phyloP scores from a whole-genome alignment of 371 early-diverging fungal genomes.

The Basidiobolus meristosporus region DNA sequence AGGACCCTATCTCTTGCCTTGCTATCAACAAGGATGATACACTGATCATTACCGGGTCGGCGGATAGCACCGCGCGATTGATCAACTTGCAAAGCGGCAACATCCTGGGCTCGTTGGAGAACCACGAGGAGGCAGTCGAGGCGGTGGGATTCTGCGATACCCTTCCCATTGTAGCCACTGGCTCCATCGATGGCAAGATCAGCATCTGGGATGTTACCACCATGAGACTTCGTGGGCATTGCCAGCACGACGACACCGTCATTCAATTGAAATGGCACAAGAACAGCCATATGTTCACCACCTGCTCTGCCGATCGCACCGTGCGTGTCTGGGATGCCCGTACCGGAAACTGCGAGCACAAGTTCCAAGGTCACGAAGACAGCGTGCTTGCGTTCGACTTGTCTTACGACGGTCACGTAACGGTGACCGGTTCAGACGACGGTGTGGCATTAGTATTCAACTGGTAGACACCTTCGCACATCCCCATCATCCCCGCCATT shows the following conservation, averaged over 20 bases:
- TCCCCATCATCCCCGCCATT: too few species aligned
- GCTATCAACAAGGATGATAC: constrained; percentile 54
- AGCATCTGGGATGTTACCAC: constrained; percentile 74
- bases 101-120: constrained; percentile 36
- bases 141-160: constrained; percentile 51
- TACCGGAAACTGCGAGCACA: constrained; percentile 43
- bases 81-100: constrained; percentile 48
- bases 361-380: constrained; percentile 75
- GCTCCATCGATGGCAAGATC: constrained; percentile 72
- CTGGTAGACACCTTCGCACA: too few species aligned
- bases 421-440: constrained; percentile 69
- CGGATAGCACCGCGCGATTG: constrained; percentile 56
- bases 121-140: constrained; percentile 59
- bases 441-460: constrained; percentile 43
- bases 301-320: constrained; percentile 56
- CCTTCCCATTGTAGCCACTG: constrained; percentile 60
- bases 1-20: constrained; percentile 56
- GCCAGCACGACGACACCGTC: constrained; percentile 45
- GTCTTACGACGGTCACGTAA: constrained; percentile 46
- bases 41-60: constrained; percentile 61
- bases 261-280: constrained; percentile 52
- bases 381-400: constrained; percentile 67
- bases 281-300: constrained; percentile 29
- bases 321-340: constrained; percentile 76
- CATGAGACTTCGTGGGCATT: constrained; percentile 42